Evolutionary conservation across 1,284 basidiomycete genomes (phyloP).

Genomic region (Trametes sp.): DNA sequence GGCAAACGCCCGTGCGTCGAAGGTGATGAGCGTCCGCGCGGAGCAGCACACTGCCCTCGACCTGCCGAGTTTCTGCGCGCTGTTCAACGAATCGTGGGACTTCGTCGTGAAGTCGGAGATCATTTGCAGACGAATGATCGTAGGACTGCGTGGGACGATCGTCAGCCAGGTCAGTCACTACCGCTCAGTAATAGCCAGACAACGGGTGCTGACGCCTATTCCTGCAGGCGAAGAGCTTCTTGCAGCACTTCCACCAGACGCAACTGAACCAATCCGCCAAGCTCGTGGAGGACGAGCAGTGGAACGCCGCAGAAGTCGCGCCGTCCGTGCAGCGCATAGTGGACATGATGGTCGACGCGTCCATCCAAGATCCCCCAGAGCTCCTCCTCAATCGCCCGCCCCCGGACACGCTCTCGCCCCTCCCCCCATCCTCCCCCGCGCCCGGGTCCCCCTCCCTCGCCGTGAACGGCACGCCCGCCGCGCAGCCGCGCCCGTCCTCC

Average conservation of each 20-base stretch:
- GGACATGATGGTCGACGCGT: conserved; percentile 80
- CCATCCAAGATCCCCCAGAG: conserved; percentile 82
- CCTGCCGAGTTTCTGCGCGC: conserved; percentile 77
- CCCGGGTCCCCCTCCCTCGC: conserved; percentile 35
- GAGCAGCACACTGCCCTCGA: conserved; percentile 82
- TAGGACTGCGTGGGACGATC: conserved; percentile 85
- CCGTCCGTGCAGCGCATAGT: conserved; percentile 73
- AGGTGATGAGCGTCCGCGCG: conserved; percentile 77
- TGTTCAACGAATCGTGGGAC: conserved; percentile 88
- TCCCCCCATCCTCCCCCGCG: conserved; percentile 30
- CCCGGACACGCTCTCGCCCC: conserved; percentile 35
- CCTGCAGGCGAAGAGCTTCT: conserved; percentile 82
- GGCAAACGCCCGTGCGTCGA: conserved; percentile 83
- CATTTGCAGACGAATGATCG: conserved; percentile 89
- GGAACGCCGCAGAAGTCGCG: conserved; percentile 84
- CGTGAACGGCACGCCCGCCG: conserved; percentile 32
- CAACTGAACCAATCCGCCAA: conserved; percentile 86
- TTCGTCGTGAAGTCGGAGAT: conserved; percentile 91
- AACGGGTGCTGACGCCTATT: neutral
- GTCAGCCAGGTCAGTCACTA: conserved; percentile 65
- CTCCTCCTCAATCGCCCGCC: conserved; percentile 48
- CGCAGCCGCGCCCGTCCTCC: conserved; percentile 38
- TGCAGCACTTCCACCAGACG: conserved; percentile 87
- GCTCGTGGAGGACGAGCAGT: conserved; percentile 91
- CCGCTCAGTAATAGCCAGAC: conserved; percentile 6